Evolutionary conservation across 768 basidiomycete species (phyloP), one percentile per base, ranked within the genome.

Genomic region (Podaxis pistillaris): DNA sequence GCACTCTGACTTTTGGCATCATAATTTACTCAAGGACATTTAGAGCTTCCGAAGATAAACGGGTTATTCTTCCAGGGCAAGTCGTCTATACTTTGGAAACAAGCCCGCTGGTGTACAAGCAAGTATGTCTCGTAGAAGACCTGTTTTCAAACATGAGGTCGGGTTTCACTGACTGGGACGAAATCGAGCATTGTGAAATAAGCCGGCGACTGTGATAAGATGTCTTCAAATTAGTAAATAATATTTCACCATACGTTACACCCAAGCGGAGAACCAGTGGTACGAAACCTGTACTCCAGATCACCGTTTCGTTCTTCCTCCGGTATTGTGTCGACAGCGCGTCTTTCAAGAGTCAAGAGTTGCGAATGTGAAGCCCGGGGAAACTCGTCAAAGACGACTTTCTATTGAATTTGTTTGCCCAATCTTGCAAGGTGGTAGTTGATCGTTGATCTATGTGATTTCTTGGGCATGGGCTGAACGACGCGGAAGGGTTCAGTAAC

Each of bases 361-460:
- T 30, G 22, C 33, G 2, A 33, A 9, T 33, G 33, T 9, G 28
- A 30, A 30, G 50, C 28, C 7, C 28, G 50, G 8, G 11, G 4
- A 37, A 38, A 4, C 36, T 41, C 41, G 49, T 44, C 4, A 8
- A 24, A 37, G 54, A 38, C 41, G 47, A 28, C 11, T 24, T 22
- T 78, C 79, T 84, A 90, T 81, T 90, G 90, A 67, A 87, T 82
- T 64, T 81, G 84, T 71, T 90, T 91, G 64, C 85, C 82, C 65
- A 94, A 80, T 73, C 92, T 85, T 68, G 90, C 88, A 66, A 95
- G 85, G 74, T 94, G 92, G 73, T 93, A 95, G 75, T 96, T 95
- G 78, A 96, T 94, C 37, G 90, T 86, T 37, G 93, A 84, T 70
- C 81, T 83, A 56, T 87, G 91, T 49, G 74, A 74, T 71, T 88